Conservation (phyloP, 805 yeast species). For the Yarrowia hollandica region DNA sequence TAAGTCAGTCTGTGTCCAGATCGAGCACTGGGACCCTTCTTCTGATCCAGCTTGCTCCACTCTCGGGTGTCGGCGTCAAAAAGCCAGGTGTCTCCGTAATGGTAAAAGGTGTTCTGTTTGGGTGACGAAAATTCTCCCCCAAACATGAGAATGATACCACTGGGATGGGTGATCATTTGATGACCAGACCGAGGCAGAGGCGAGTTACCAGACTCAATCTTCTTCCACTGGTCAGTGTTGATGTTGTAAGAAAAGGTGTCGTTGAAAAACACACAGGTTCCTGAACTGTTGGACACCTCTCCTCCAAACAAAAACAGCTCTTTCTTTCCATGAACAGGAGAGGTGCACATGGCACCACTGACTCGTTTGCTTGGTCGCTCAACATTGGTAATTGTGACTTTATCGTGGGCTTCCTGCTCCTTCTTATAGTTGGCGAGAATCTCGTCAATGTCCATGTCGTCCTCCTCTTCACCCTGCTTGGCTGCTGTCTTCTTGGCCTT, state of each 20-base stretch:
- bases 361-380: conserved; percentile 66
- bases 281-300: conserved; percentile 56
- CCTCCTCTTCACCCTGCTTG: conserved; percentile 76
- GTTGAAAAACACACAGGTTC: conserved; percentile 61
- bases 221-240: conserved; percentile 80
- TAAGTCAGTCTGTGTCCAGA: conserved; percentile 89
- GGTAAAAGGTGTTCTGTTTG: conserved; percentile 92
- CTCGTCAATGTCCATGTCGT: conserved; percentile 83
- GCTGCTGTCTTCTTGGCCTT: conserved; percentile 75
- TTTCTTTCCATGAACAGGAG: conserved; percentile 69
- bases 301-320: conserved; percentile 91
- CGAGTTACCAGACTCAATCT: conserved; percentile 73
- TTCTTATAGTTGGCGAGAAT: conserved; percentile 72
- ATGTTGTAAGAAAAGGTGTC: conserved; percentile 73
- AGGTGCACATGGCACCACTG: conserved; percentile 72
- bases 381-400: conserved; percentile 60
- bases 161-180: conserved; percentile 89
- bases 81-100: conserved; percentile 95
- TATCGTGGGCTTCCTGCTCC: conserved; percentile 77
- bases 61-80: conserved; percentile 80
- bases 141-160: conserved; percentile 79
- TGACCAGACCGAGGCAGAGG: conserved; percentile 95
- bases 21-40: conserved; percentile 72
- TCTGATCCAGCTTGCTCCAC: conserved; percentile 83
- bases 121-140: conserved; percentile 98